Conservation (phyloP, 148 eudicot genomes). For the Bassia scoparia region DNA sequence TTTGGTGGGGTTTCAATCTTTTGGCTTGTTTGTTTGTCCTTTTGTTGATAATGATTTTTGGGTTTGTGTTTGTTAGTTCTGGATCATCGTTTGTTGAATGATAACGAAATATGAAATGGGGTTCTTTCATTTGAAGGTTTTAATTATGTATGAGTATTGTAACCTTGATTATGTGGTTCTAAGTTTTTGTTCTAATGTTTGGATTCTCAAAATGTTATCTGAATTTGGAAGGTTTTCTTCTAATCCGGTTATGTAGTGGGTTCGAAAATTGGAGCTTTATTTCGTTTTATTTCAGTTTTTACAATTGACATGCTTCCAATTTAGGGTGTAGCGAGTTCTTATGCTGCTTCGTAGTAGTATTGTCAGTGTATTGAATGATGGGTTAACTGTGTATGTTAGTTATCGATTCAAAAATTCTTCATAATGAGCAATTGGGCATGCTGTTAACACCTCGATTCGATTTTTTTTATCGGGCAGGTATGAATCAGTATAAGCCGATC, state of each 20-base stretch:
- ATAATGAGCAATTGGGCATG: background rate
- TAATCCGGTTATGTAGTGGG: background rate
- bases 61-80: background rate
- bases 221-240: background rate
- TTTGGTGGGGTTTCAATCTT: background rate
- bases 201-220: background rate
- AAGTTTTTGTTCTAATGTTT: background rate
- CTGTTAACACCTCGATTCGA: background rate
- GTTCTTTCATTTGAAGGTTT: background rate
- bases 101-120: background rate
- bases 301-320: background rate
- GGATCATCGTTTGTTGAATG: background rate
- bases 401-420: background rate
- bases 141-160: background rate
- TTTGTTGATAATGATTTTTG: background rate
- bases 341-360: background rate
- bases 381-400: background rate
- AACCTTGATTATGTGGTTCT: background rate
- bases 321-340: background rate
- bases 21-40: background rate
- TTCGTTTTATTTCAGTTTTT: background rate
- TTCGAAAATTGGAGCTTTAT: background rate
- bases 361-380: background rate
- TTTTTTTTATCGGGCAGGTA: slow-evolving; percentile 43
- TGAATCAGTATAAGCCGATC: slow-evolving; percentile 97